Percentiles rank a stretch among this genome's conserved stretches.
Evolutionary conservation across 352 stramenopile genomes (phyloP).

Genomic region (Aphanomyces stellatus): DNA sequence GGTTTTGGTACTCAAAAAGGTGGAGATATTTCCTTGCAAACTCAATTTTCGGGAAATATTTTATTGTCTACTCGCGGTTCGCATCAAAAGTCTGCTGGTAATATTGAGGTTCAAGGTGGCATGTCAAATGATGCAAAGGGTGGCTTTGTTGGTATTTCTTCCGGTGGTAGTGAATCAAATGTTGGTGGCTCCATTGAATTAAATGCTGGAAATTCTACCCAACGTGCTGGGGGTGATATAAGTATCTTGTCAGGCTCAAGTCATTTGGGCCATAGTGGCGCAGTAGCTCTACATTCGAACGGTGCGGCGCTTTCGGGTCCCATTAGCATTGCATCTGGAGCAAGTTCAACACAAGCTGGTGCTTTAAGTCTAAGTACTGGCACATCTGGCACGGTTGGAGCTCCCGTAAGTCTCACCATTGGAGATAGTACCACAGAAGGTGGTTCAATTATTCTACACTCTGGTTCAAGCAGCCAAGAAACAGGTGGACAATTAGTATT

Average conservation of each 20-base stretch:
- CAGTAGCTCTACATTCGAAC: neutral
- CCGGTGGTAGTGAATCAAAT: neutral
- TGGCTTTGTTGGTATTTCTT: neutral
- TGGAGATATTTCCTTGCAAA: neutral
- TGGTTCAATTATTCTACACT: neutral
- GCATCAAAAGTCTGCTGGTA: neutral
- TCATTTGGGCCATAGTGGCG: neutral
- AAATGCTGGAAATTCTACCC: constrained; percentile 11
- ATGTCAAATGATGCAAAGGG: neutral
- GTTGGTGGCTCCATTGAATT: constrained; percentile 6
- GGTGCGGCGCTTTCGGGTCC: too few relatives aligned
- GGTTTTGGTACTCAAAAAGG: constrained; percentile 1
- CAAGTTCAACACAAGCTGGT: too few relatives aligned
- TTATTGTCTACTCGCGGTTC: neutral
- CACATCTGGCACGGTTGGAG: too few relatives aligned
- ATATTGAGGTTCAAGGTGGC: neutral
- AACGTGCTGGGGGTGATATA: neutral
- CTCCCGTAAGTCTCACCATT: too few relatives aligned
- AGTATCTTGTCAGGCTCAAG: neutral
- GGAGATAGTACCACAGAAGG: too few relatives aligned
- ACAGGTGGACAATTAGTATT: constrained; percentile 26
- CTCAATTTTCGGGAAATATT: neutral
- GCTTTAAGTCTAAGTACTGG: too few relatives aligned
- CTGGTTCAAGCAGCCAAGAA: constrained; percentile 7
- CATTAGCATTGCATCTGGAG: too few relatives aligned